These are phyloP conservation scores for Lentinula sp. DNA, from an alignment of 768 basidiomycete species.

Conservation along the genomic window DNA sequence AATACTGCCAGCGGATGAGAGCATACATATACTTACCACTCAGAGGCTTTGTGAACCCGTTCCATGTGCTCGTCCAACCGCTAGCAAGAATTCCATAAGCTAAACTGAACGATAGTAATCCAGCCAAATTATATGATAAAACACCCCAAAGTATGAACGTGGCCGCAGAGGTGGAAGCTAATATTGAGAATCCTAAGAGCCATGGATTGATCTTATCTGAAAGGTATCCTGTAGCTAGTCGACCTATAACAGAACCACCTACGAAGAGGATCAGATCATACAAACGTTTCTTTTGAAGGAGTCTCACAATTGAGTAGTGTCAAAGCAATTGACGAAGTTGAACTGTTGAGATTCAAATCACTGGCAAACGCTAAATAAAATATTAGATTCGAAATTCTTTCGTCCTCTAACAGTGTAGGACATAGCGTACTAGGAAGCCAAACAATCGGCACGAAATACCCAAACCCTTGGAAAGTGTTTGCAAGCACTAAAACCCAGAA, in stretches of 20 bases:
- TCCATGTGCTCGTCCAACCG: conserved; percentile 25
- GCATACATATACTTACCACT: conserved; percentile 10
- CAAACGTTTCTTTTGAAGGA: background rate
- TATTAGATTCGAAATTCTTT: background rate
- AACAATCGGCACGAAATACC: conserved; percentile 20
- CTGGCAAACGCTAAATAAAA: conserved; percentile 15
- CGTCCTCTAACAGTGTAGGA: no score
- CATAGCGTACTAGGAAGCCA: conserved; percentile 20
- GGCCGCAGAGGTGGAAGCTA: conserved; percentile 15
- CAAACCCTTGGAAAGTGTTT: conserved; percentile 21
- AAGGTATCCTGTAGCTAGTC: conserved; percentile 16
- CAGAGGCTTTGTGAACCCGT: conserved; percentile 16
- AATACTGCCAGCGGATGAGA: background rate
- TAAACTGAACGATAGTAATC: conserved; percentile 20
- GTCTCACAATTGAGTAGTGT: conserved; percentile 15
- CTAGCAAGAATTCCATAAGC: conserved; percentile 25
- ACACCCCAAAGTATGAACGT: conserved; percentile 27
- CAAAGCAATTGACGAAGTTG: conserved; percentile 14
- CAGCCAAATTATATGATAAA: conserved; percentile 15
- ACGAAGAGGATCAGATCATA: background rate
- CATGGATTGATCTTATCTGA: conserved; percentile 20
- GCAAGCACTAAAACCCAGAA: conserved; percentile 19
- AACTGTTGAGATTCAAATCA: conserved; percentile 12
- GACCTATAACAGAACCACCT: conserved; percentile 17
- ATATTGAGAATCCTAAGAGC: conserved; percentile 15